These are phyloP conservation scores for Oryza glaberrima DNA, from an alignment of 176 grass and related monocot species.

Conservation along the genomic window DNA sequence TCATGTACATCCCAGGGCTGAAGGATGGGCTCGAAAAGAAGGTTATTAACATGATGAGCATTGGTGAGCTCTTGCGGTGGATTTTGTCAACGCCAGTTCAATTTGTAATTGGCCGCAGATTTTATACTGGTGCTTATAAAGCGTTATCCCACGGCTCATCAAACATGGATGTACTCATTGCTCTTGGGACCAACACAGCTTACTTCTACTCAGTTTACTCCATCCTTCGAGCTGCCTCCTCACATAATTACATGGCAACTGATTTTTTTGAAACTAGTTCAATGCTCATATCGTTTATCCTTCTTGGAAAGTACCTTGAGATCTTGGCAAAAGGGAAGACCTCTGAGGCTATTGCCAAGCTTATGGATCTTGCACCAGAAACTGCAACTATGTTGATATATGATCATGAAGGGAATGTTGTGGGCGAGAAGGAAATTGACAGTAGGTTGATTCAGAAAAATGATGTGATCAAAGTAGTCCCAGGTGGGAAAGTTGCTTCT, in stretches of 20 bases:
- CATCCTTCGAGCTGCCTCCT: slow-evolving; percentile 72
- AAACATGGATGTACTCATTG: slow-evolving; percentile 98
- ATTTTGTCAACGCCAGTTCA: slow-evolving; percentile 92
- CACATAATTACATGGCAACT: slow-evolving; percentile 63
- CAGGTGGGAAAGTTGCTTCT: slow-evolving; percentile 83
- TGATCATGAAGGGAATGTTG: slow-evolving; percentile 63
- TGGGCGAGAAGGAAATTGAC: slow-evolving; percentile 81
- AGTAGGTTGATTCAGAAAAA: slow-evolving; percentile 95
- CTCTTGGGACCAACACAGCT: slow-evolving; percentile 84
- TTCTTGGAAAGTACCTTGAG: slow-evolving; percentile 96
- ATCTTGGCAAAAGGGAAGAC: slow-evolving; percentile 98
- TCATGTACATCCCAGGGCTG: slow-evolving; percentile 86
- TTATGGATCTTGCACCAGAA: slow-evolving; percentile 92
- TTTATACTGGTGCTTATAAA: slow-evolving; percentile 89
- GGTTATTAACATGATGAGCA: slow-evolving; percentile 79
- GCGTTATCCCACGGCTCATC: slow-evolving; percentile 73
- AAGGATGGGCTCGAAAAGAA: slow-evolving; percentile 71
- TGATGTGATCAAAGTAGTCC: slow-evolving; percentile 91
- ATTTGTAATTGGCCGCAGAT: slow-evolving; percentile 85
- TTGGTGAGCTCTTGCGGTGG: slow-evolving; percentile 83
- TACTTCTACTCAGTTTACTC: slow-evolving; percentile 97
- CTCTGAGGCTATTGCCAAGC: slow-evolving; percentile 90
- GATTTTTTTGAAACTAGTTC: slow-evolving; percentile 99
- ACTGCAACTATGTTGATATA: slow-evolving; percentile 68
- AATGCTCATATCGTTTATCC: slow-evolving; percentile 97